Conservation (phyloP, 306 rosid species). For the Ormosia semicastrata region DNA sequence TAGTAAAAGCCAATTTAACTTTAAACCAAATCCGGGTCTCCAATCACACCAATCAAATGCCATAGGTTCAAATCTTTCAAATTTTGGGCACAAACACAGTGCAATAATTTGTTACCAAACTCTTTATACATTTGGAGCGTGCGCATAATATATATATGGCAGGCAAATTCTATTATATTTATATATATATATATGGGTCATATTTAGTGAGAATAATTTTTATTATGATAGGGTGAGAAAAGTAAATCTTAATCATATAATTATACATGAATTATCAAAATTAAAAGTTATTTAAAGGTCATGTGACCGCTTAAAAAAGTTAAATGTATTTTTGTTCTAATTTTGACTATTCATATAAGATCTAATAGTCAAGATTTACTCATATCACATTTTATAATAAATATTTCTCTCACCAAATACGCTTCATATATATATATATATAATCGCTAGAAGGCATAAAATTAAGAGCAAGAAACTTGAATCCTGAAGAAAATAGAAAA, state of each 20-base stretch:
- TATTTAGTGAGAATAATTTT: no score
- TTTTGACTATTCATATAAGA: no score
- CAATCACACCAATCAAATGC: not conserved
- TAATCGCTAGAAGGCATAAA: not conserved
- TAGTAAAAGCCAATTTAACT: slow-evolving; percentile 20
- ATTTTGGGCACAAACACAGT: not conserved
- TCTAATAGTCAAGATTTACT: no score
- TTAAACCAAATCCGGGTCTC: not conserved
- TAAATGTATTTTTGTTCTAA: no score
- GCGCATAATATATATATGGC: not conserved
- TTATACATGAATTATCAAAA: no score
- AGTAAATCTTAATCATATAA: not conserved
- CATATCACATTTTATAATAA: no score
- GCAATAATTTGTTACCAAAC: not conserved
- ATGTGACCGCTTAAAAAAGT: no score
- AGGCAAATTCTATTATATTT: not conserved
- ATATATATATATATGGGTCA: no score
- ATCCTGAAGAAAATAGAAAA: not conserved
- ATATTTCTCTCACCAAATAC: no score
- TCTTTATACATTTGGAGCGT: not conserved
- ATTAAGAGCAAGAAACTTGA: not conserved
- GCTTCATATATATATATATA: no score
- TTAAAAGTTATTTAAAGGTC: no score
- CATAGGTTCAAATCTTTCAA: slow-evolving; percentile 1
- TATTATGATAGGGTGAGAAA: no score